A percentile compares a stretch with the other conserved stretches of the same genome.
phyloP scores from a whole-genome alignment of 352 stramenopile species.

The Pythium coloratum region DNA sequence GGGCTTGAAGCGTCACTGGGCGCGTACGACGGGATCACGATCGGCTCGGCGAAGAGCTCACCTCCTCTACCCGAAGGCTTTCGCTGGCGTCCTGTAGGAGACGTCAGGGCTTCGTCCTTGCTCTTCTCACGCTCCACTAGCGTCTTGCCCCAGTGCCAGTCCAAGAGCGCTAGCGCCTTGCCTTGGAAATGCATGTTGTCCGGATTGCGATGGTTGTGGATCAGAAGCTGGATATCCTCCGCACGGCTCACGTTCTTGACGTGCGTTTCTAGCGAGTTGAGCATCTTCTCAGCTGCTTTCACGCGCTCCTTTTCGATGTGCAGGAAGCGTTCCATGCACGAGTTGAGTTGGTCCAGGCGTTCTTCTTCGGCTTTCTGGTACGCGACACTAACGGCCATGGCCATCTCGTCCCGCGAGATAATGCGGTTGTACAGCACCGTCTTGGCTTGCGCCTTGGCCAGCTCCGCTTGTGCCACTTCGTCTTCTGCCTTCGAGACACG shows the following conservation, averaged over 20 bases:
- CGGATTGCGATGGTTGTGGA: slow-evolving; percentile 80
- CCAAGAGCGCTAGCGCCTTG: slow-evolving; percentile 79
- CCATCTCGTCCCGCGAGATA: slow-evolving; percentile 84
- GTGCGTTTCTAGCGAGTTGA: slow-evolving; percentile 56
- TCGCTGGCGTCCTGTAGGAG: background rate
- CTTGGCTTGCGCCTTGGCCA: slow-evolving; percentile 64
- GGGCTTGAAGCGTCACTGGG: background rate
- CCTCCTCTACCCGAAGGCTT: slow-evolving; percentile 1
- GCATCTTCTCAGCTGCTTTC: slow-evolving; percentile 59
- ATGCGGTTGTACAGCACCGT: slow-evolving; percentile 81
- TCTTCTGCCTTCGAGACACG: slow-evolving; percentile 64
- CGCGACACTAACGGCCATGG: slow-evolving; percentile 86
- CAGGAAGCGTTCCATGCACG: slow-evolving; percentile 67
- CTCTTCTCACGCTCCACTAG: slow-evolving; percentile 33
- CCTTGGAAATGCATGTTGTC: slow-evolving; percentile 90
- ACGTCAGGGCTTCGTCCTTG: background rate
- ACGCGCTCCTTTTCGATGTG: slow-evolving; percentile 78
- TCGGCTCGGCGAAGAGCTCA: slow-evolving; percentile 18
- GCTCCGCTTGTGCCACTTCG: slow-evolving; percentile 55
- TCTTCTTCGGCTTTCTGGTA: slow-evolving; percentile 87
- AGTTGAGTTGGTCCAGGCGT: slow-evolving; percentile 70
- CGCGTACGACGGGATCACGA: slow-evolving; percentile 18
- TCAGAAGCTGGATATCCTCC: slow-evolving; percentile 83
- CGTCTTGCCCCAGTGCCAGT: slow-evolving; percentile 82
- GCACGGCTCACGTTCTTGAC: slow-evolving; percentile 62